A percentile compares a stretch with the other conserved stretches of the same genome.
Evolutionary conservation across 345 rosid species (phyloP).

Genomic region (Erodium maritimum): DNA sequence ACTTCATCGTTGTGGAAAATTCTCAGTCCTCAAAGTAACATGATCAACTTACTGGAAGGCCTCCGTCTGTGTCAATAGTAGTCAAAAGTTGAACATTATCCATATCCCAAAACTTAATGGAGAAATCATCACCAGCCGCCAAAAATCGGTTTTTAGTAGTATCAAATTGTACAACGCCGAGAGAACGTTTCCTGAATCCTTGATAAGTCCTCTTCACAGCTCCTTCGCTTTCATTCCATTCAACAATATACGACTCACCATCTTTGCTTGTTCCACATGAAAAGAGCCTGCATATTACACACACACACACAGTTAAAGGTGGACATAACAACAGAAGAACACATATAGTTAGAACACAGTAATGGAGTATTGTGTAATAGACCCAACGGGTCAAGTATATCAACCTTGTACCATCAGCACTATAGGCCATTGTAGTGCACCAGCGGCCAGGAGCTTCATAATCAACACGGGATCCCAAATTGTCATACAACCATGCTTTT

Average conservation of each 20-base stretch:
- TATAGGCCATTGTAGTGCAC: conserved; percentile 6
- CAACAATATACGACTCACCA: conserved; percentile 68
- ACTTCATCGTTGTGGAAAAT: too few relatives aligned
- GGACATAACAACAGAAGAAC: too few relatives aligned
- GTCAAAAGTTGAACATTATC: conserved; percentile 66
- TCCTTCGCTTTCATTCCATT: conserved; percentile 94
- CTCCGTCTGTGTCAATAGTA: conserved; percentile 76
- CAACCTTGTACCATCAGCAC: too few relatives aligned
- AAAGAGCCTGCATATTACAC: conserved; percentile 18
- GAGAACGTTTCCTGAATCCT: conserved; percentile 73
- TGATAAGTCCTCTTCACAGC: conserved; percentile 67
- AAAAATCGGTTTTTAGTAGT: conserved; percentile 72
- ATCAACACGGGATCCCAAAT: conserved; percentile 80
- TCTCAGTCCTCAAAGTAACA: too few relatives aligned
- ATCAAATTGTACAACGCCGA: conserved; percentile 81
- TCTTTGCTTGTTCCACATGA: conserved; percentile 95
- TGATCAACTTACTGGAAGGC: conserved; percentile 45
- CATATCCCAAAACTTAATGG: conserved; percentile 89
- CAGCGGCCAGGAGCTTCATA: conserved; percentile 91
- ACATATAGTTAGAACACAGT: too few relatives aligned
- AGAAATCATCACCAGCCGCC: conserved; percentile 88
- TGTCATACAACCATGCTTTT: conserved; percentile 85
- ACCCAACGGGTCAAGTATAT: too few relatives aligned
- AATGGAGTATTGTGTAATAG: too few relatives aligned
- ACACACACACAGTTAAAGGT: too few relatives aligned